Evolutionary conservation across 345 rosid species (phyloP).

Genomic region (Murraya paniculata): DNA sequence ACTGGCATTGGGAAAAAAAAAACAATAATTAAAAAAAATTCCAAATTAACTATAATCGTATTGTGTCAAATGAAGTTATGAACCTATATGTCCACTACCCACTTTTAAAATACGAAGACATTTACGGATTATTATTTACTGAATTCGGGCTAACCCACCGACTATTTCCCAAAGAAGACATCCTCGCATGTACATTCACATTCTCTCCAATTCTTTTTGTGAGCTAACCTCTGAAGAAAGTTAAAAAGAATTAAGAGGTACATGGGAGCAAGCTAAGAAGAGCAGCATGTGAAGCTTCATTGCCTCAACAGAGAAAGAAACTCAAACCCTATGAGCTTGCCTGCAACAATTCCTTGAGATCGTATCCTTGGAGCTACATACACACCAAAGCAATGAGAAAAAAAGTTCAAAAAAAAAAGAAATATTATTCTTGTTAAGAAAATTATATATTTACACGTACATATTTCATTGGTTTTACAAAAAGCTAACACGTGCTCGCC

Average conservation of each 20-base stretch:
- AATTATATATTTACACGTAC: neutral
- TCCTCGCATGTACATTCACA: neutral
- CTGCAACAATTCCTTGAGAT: constrained; percentile 76
- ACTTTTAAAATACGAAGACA: neutral
- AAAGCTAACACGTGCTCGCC: neutral
- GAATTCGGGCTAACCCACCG: neutral
- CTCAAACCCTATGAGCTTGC: constrained; percentile 23
- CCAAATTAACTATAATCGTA: too few relatives aligned
- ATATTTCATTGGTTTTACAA: neutral
- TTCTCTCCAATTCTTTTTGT: too few relatives aligned
- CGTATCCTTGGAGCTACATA: constrained; percentile 74
- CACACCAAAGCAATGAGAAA: constrained; percentile 12
- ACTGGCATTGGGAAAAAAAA: neutral
- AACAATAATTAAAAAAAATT: neutral
- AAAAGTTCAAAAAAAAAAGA: too few relatives aligned
- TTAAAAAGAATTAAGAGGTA: neutral
- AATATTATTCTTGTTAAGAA: neutral
- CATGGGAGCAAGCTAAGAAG: neutral
- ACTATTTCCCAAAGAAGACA: too few relatives aligned
- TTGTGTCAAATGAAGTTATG: neutral
- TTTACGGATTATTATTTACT: too few relatives aligned
- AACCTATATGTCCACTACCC: too few relatives aligned
- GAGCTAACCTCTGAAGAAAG: too few relatives aligned
- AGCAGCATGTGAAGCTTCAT: neutral
- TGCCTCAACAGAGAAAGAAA: neutral